Conservation (phyloP, 179 eudicot species). For the Amaranthus tricolor region DNA sequence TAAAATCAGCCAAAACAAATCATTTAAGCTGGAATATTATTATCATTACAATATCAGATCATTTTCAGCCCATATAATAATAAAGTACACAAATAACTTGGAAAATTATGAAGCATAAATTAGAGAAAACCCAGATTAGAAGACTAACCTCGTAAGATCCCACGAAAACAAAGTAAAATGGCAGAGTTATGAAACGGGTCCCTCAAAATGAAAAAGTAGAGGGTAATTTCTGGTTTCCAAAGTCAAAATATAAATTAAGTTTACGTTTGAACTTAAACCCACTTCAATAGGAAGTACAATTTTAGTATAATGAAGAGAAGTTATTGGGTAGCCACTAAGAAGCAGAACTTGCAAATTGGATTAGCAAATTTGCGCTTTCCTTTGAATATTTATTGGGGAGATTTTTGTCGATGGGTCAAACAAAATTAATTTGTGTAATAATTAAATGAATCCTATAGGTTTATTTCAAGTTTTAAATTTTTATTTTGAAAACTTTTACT, state of each 20-base stretch:
- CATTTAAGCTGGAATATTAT: not conserved
- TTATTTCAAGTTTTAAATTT: too few relatives aligned
- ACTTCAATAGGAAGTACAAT: not conserved
- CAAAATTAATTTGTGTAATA: not conserved
- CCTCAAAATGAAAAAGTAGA: slow-evolving; percentile 14
- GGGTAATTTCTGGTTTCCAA: slow-evolving; percentile 6
- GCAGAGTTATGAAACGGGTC: slow-evolving; percentile 6
- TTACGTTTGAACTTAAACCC: slow-evolving; percentile 16
- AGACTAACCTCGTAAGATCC: slow-evolving; percentile 31
- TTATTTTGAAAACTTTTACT: too few relatives aligned
- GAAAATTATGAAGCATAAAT: not conserved
- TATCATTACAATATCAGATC: not conserved
- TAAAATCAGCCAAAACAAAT: not conserved
- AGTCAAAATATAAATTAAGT: not conserved
- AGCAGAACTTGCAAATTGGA: not conserved
- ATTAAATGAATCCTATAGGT: too few relatives aligned
- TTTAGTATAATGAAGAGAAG: slow-evolving; percentile 3
- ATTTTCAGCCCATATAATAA: not conserved
- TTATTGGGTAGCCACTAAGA: slow-evolving; percentile 17
- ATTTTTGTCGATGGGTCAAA: not conserved
- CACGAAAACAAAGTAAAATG: slow-evolving; percentile 18
- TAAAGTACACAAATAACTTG: not conserved
- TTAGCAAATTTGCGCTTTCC: slow-evolving; percentile 22
- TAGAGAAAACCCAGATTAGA: slow-evolving; percentile 11
- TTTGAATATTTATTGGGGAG: not conserved